phyloP scores from a whole-genome alignment of 768 basidiomycete species.

The Calvatia gigantea region DNA sequence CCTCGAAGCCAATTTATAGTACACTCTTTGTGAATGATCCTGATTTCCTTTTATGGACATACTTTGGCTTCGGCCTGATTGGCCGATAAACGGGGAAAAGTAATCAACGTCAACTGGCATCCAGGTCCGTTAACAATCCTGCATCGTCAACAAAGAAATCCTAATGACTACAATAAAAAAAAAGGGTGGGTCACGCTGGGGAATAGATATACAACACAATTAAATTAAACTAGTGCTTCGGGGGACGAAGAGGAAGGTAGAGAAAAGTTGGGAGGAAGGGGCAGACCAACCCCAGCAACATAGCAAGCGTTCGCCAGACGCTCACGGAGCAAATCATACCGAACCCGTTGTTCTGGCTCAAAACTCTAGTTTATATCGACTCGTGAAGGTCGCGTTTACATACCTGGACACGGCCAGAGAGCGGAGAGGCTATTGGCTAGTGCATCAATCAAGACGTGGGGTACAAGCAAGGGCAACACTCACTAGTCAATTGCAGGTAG shows the following conservation, averaged over 20 bases:
- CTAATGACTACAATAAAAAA: neutral
- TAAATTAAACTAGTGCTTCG: slow-evolving; percentile 25
- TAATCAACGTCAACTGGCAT: too few species aligned
- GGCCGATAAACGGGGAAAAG: neutral
- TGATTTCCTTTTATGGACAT: slow-evolving; percentile 4
- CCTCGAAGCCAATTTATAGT: slow-evolving; percentile 9
- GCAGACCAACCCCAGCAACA: slow-evolving; percentile 41
- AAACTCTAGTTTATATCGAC: slow-evolving; percentile 11
- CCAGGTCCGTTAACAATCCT: too few species aligned
- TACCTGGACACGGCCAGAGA: slow-evolving; percentile 66
- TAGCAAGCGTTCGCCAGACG: slow-evolving; percentile 44
- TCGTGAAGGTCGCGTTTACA: slow-evolving; percentile 14
- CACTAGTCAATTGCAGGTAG: slow-evolving; percentile 58
- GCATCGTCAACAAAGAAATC: neutral
- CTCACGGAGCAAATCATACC: slow-evolving; percentile 44
- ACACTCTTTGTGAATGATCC: neutral
- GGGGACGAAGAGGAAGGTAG: slow-evolving; percentile 25
- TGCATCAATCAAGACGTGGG: slow-evolving; percentile 11
- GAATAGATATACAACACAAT: slow-evolving; percentile 7
- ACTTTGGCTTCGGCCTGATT: neutral
- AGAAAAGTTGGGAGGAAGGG: slow-evolving; percentile 36
- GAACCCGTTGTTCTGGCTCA: slow-evolving; percentile 45
- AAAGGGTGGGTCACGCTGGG: slow-evolving; percentile 2
- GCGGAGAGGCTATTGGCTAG: slow-evolving; percentile 37
- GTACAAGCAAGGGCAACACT: slow-evolving; percentile 14